phyloP scores from a whole-genome alignment of 306 rosid genomes.

The Prunus davidiana region DNA sequence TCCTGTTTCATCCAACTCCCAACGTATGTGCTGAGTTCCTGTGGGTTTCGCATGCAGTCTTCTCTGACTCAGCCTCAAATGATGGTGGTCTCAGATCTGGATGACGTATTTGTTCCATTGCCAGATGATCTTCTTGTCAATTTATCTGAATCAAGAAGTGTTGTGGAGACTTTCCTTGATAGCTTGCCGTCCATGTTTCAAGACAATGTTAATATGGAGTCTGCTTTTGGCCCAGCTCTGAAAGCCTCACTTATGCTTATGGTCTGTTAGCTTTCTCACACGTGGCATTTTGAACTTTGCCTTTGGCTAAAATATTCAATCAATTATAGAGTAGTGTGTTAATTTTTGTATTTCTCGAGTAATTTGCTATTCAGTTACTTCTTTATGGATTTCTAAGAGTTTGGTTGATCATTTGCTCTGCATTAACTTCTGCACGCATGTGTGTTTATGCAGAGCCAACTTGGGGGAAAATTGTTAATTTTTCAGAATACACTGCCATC shows the following conservation, averaged over 20 bases:
- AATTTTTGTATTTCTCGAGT: neutral
- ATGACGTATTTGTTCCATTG: slow-evolving; percentile 92
- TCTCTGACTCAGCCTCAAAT: slow-evolving; percentile 96
- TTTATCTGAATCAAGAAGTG: slow-evolving; percentile 93
- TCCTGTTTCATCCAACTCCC: neutral
- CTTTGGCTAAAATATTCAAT: slow-evolving; percentile 1
- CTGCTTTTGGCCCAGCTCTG: slow-evolving; percentile 97
- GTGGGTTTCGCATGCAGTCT: slow-evolving; percentile 56
- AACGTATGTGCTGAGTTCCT: slow-evolving; percentile 23
- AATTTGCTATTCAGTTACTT: slow-evolving; percentile 1
- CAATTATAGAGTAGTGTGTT: slow-evolving; percentile 1
- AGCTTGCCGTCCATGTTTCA: slow-evolving; percentile 95
- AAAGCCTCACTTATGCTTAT: slow-evolving; percentile 91
- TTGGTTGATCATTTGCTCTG: slow-evolving; percentile 22
- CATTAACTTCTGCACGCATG: neutral
- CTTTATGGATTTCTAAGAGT: neutral
- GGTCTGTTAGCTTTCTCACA: slow-evolving; percentile 45
- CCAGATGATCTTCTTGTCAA: slow-evolving; percentile 99
- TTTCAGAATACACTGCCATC: slow-evolving; percentile 96
- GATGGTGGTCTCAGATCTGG: slow-evolving; percentile 98
- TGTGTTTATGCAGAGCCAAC: slow-evolving; percentile 66
- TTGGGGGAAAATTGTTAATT: slow-evolving; percentile 93
- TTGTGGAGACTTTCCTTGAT: slow-evolving; percentile 90
- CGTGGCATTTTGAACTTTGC: slow-evolving; percentile 9
- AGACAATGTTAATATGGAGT: slow-evolving; percentile 85